These are phyloP conservation scores for Wickerhamiella lipophila DNA, from an alignment of 805 yeast species.

Conservation along the genomic window DNA sequence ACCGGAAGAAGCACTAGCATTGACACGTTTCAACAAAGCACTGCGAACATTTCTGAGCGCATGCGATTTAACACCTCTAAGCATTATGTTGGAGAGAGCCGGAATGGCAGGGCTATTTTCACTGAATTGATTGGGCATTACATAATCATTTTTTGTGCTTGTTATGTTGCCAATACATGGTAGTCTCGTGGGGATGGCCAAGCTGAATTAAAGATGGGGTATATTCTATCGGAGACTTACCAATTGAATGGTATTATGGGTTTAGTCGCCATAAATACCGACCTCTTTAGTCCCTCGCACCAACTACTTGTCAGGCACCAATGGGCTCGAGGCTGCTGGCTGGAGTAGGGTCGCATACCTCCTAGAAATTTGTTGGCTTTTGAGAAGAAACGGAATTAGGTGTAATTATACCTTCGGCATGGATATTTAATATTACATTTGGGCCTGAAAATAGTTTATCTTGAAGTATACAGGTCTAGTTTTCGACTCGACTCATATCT, in stretches of 20 bases:
- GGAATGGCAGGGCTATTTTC: constrained; percentile 1
- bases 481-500: neutral
- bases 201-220: neutral
- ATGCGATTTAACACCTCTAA: constrained; percentile 10
- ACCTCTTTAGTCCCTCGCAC: no score
- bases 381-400: neutral
- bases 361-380: neutral
- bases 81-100: constrained; percentile 7
- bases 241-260: neutral
- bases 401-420: neutral
- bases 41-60: constrained; percentile 9
- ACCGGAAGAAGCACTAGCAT: neutral
- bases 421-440: neutral
- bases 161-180: neutral
- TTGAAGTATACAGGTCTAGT: neutral
- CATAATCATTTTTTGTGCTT: neutral
- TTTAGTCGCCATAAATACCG: no score
- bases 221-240: neutral
- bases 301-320: no score
- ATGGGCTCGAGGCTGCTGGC: neutral
- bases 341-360: neutral
- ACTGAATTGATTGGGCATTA: constrained; percentile 1
- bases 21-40: constrained; percentile 6
- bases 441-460: neutral
- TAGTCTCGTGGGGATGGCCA: no score